Conservation (phyloP, 805 yeast species). For the Candida vartiovaarae region DNA sequence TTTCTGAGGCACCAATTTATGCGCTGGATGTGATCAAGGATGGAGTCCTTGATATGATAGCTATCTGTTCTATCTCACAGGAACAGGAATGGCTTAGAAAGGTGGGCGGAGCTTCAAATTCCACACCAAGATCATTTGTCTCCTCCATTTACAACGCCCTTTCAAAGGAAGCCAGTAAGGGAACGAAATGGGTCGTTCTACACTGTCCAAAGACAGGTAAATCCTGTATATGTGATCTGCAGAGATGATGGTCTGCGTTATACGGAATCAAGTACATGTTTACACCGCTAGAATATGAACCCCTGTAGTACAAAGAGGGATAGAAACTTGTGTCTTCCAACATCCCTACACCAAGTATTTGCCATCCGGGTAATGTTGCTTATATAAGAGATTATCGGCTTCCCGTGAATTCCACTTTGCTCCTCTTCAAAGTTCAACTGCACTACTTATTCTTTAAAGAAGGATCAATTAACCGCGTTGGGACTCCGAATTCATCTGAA, state of each 20-base stretch:
- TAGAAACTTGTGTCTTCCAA: neutral
- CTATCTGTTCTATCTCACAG: conserved; percentile 65
- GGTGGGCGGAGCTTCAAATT: conserved; percentile 72
- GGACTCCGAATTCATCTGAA: too few relatives aligned
- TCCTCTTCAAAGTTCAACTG: too few relatives aligned
- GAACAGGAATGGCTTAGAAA: conserved; percentile 75
- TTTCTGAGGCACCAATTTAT: conserved; percentile 65
- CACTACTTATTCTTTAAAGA: too few relatives aligned
- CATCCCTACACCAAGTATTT: neutral
- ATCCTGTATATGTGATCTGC: conserved; percentile 59
- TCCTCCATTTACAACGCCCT: conserved; percentile 65
- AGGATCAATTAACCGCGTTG: too few relatives aligned
- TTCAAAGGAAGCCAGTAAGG: conserved; percentile 63
- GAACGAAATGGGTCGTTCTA: conserved; percentile 68
- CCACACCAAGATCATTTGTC: conserved; percentile 77
- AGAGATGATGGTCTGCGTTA: conserved; percentile 27
- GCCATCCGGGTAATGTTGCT: neutral
- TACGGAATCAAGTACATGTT: too few relatives aligned
- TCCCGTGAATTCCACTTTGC: too few relatives aligned
- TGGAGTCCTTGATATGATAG: conserved; percentile 79
- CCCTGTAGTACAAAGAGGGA: too few relatives aligned
- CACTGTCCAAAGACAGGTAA: conserved; percentile 75
- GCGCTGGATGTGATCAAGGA: conserved; percentile 72
- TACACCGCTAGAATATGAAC: too few relatives aligned
- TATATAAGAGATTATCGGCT: too few relatives aligned